These are phyloP conservation scores for Aspergillus japonicus DNA, from an alignment of 2,329 filamentous ascomycete species.

Conservation along the genomic window DNA sequence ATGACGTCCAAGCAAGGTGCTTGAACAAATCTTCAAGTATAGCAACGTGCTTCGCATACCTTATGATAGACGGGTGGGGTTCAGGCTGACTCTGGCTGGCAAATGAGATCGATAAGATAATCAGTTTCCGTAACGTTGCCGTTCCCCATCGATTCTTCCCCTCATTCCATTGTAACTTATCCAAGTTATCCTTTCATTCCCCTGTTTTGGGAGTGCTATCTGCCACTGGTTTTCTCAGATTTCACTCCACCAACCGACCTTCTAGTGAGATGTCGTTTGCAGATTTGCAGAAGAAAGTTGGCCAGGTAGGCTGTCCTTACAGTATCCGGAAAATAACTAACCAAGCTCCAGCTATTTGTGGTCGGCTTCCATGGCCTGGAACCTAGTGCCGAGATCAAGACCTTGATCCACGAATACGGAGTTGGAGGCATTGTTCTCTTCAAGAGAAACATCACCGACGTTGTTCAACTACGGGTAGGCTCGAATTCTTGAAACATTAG, in stretches of 20 bases:
- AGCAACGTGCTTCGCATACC: no score
- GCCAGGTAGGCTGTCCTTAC: slow-evolving; percentile 29
- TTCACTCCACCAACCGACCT: no score
- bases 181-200: no score
- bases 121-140: background rate
- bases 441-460: slow-evolving; percentile 41
- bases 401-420: slow-evolving; percentile 42
- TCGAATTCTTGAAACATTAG: background rate
- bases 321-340: background rate
- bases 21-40: no score
- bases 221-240: background rate
- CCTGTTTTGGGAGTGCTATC: background rate
- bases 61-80: background rate
- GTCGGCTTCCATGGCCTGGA: slow-evolving; percentile 45
- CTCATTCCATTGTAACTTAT: no score
- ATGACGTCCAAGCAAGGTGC: no score
- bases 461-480: slow-evolving; percentile 38
- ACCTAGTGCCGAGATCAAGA: slow-evolving; percentile 43
- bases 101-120: background rate
- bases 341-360: slow-evolving; percentile 40
- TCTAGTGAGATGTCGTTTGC: slow-evolving; percentile 18
- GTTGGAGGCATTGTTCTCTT: slow-evolving; percentile 46
- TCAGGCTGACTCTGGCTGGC: background rate
- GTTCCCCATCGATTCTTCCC: background rate
- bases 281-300: slow-evolving; percentile 33